phyloP scores from a whole-genome alignment of 129 eudicot species.

The sunflower (Helianthus annuus) region DNA sequence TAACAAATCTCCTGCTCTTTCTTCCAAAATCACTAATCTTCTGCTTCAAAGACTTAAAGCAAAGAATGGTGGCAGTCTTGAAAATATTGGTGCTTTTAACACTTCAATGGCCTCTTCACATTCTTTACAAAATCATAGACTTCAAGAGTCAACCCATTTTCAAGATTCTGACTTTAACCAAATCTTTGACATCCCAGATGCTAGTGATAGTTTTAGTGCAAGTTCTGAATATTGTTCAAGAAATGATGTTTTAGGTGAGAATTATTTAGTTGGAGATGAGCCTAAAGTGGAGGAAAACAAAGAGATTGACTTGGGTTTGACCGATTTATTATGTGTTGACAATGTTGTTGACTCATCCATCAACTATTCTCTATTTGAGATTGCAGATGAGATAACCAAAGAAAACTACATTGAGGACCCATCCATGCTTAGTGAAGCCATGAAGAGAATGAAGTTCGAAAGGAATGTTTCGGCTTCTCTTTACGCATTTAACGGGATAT shows the following conservation, averaged over 20 bases:
- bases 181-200: constrained; percentile 34
- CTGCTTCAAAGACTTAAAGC: constrained; percentile 49
- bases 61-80: constrained; percentile 29
- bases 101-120: constrained; percentile 15
- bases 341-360: constrained; percentile 20
- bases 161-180: constrained; percentile 30
- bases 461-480: constrained; percentile 49
- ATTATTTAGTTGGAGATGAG: constrained; percentile 26
- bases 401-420: constrained; percentile 36
- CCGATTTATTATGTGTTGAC: constrained; percentile 43
- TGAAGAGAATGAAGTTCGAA: constrained; percentile 52
- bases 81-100: constrained; percentile 17
- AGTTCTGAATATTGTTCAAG: constrained; percentile 23
- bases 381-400: constrained; percentile 51
- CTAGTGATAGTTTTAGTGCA: constrained; percentile 27
- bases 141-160: constrained; percentile 24
- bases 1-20: constrained; percentile 44
- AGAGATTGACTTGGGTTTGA: constrained; percentile 29
- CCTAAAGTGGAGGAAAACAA: constrained; percentile 26
- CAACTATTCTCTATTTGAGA: constrained; percentile 42
- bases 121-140: constrained; percentile 18
- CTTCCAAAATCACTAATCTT: constrained; percentile 50
- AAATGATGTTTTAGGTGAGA: constrained; percentile 22
- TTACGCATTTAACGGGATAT: constrained; percentile 52
- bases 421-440: constrained; percentile 39